Evolutionary conservation across 257 asterid genomes (phyloP), one percentile per base, ranked within the genome.

Genomic region (Solanum piurae): DNA sequence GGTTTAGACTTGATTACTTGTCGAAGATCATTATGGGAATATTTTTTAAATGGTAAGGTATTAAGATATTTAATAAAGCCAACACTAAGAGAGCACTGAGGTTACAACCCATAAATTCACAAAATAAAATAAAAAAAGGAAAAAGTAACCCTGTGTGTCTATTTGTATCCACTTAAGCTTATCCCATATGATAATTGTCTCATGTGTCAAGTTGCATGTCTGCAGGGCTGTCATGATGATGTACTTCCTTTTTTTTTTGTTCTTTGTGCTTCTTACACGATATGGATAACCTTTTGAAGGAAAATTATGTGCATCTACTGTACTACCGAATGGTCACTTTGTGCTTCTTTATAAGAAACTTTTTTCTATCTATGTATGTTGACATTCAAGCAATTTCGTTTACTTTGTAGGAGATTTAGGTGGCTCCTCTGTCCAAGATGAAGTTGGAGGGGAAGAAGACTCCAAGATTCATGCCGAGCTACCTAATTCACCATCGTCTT

Each of bases 401-500:
- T 88, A 18, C 69, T 73, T 76, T 79, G 49, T 91, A 97, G 99
- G 98, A 92, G 98, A 95, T 90, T 89, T 90, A 93, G 96, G 94
- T 92, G 96, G 94, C 93, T 91, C 93, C 88, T 92, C 95, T 89
- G 87, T 88, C 89, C 93, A 87, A 90, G 95, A 90, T 72, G 95
- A 92, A 90, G 98, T 88, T 90, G 98, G 94, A 94, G 98, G 94
- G 93, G 92, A 91, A 46, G 92, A 90, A 89, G 97, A 91, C 84
- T 86, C 95, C 91, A 93, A 90, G 90, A 94, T 88, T 90, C 93
- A 72, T 86, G 94, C 97, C 85, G 94, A 93, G 92, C 91, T 93
- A 89, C 96, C 97, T 91, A 91, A 91, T 95, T 94, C 95, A 92
- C 98, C 98, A 90, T 93, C 94, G 58, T 92, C 98, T 93, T 97